Base-by-base conservation (phyloP, 495 filamentous ascomycete genomes). In the Hamigera avellanea region DNA sequence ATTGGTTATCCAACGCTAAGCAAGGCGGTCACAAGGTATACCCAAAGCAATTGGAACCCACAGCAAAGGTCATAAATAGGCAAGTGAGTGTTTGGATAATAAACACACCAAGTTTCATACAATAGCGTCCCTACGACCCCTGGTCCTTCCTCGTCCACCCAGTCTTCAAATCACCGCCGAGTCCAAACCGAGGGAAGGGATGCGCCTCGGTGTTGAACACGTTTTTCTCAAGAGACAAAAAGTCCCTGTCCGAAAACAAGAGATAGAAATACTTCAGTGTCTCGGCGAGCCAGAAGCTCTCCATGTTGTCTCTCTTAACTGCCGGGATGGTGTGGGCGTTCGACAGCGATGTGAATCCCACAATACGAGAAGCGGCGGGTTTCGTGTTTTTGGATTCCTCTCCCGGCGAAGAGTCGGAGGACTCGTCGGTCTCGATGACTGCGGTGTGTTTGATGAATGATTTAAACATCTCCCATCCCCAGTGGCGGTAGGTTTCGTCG, bases 391-490 rank as follows among this genome's bases (percentile, higher is more conserved):
- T 33, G 8, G 26, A 39, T 1, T 26, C 19, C 10, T 37, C 33
- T 31, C 7, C 33, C 41, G 8, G 42, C 41, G 35, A 38, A 35
- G 50, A 33, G 44, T 51, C 45, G 31, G 33, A 19, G 21, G 10
- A 13, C 7, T 26, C 33, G 16, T 18, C 37, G 14, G 14, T 23
- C 17, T 84, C 81, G 14, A 72, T 61, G 2, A 93, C 77, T 1
- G 77, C 72, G 0, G 82, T 93, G 54, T 94, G 75, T 42, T 81
- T 77, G 51, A 88, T 64, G 55, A 99, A 96, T 1, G 78, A 74
- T 61, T 88, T 78, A 64, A 99, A 99, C 74, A 96, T 96, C 43
- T 93, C 78, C 91, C 91, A 99, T 6, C 93, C 91, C 91, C 91
- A 96, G 42, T 95, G 73, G 10, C 91, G 75, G 56, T 99, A 99